Evolutionary conservation across 768 basidiomycete genomes (phyloP).

Genomic region (Pleurotus citrinopileatus): DNA sequence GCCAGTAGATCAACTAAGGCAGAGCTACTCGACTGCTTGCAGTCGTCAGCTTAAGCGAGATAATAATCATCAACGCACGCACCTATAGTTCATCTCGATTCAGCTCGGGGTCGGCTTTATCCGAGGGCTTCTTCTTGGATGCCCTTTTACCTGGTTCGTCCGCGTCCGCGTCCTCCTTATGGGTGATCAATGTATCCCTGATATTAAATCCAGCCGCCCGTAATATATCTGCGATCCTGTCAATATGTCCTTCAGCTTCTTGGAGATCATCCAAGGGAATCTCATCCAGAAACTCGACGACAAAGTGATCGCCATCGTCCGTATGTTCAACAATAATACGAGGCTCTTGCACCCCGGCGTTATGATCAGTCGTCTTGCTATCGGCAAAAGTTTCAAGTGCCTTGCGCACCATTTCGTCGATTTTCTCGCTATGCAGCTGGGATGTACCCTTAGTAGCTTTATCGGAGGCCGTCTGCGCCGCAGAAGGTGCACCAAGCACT

Average conservation of each 20-base stretch:
- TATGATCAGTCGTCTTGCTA: constrained; percentile 14
- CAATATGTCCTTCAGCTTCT: constrained; percentile 28
- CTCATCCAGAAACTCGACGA: constrained; percentile 46
- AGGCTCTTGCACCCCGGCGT: constrained; percentile 5
- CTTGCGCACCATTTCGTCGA: constrained; percentile 22
- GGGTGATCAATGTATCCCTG: constrained; percentile 28
- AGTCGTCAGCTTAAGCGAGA: not conserved
- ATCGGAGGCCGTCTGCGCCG: constrained; percentile 17
- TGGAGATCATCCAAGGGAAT: constrained; percentile 34
- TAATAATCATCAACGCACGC: not conserved
- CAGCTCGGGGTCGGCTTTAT: constrained; percentile 1
- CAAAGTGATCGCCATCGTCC: constrained; percentile 37
- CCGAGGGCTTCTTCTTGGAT: constrained; percentile 19
- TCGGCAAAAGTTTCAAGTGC: constrained; percentile 23
- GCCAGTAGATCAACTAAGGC: not conserved
- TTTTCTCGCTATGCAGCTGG: constrained; percentile 9
- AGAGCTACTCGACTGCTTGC: not conserved
- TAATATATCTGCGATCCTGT: constrained; percentile 46
- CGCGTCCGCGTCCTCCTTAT: constrained; percentile 23
- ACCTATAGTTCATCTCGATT: constrained; percentile 11
- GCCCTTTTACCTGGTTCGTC: constrained; percentile 28
- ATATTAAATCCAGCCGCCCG: constrained; percentile 53
- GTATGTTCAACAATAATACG: constrained; percentile 40
- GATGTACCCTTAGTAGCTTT: constrained; percentile 5
- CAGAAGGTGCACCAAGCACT: constrained; percentile 39